A percentile compares a stretch with the other conserved stretches of the same genome.
These are phyloP conservation scores for Zalaria obscura DNA, from an alignment of 2,329 filamentous ascomycete species.

Conservation along the genomic window DNA sequence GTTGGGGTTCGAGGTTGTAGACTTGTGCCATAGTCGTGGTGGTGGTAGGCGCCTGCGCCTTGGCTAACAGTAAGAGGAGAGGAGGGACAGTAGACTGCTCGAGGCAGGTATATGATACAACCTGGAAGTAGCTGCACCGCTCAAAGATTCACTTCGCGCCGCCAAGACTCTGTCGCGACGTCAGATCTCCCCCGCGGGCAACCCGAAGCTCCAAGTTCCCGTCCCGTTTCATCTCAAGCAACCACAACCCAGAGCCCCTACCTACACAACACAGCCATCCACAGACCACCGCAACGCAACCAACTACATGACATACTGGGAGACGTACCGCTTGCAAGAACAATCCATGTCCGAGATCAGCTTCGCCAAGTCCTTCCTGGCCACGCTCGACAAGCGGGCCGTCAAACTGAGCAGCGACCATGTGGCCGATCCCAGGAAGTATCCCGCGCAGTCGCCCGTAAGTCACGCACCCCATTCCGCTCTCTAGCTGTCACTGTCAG, in stretches of 20 bases:
- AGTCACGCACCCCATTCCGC: conserved; percentile 15
- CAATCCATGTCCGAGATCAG: conserved; percentile 43
- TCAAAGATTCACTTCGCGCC: no score
- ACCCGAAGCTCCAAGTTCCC: not conserved
- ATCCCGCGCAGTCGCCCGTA: conserved; percentile 66
- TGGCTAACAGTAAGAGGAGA: no score
- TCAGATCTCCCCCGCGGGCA: no score
- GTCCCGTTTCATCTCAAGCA: not conserved
- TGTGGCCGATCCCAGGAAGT: conserved; percentile 71
- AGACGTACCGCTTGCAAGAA: not conserved
- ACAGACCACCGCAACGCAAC: not conserved
- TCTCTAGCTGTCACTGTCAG: no score
- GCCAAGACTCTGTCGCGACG: no score
- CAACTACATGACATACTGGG: no score
- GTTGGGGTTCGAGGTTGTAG: conserved; percentile 90
- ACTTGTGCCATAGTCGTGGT: conserved; percentile 57
- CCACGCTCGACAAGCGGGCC: conserved; percentile 63
- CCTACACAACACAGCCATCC: not conserved
- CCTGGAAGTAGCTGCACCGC: no score
- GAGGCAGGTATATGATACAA: no score
- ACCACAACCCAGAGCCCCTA: not conserved
- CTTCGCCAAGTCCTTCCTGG: conserved; percentile 75
- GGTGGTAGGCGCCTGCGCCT: no score
- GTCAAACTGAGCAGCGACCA: conserved; percentile 77
- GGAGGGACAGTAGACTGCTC: no score